Base-by-base conservation (phyloP, 192 early-diverging fungal species). In the Backusella macrospora region DNA sequence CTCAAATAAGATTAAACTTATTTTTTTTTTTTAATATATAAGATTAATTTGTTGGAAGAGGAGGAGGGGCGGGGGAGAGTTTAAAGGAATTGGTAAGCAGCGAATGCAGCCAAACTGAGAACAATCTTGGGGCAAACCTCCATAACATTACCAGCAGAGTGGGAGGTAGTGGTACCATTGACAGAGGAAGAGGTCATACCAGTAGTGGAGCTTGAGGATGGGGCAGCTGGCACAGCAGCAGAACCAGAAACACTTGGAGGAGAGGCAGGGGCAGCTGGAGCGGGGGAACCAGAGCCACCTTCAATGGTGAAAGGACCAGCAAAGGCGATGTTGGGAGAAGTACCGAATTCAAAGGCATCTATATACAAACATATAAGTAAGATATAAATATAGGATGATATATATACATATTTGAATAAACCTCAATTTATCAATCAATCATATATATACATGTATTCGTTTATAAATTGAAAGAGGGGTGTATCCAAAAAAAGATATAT, bases 231-330 rank as follows among this genome's bases (percentile, higher is more conserved):
- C 6, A 21, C 14, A 29, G 68, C 39, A 21, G 62, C 26, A 2
- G 29, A 34, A 1, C 29, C 29, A 34, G 29, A 34, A 47, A 18
- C 16, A 21, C 44, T 14, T 7, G 55, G 14, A 15, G 68, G 6
- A 38, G 68, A 37, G 12, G 69, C 37, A 15, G n/a, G 39, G 43
- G 40, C 37, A 43, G 65, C 43, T 8, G 68, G 2, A 15, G 69
- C 34, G 10, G 69, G 37, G 18, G 59, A 62, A 26, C 69, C 23
- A 26, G 62, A 44, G 23, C 67, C 78, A 44, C 69, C 76, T 46
- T 75, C 68, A 47, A 79, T 71, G 40, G 72, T 66, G 69, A 79
- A 79, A n/a, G 73, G 73, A 48, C 78, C 78, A 47, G 78, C 67
- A 70, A 71, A 79, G 45, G 73, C 73, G 3, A 79, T 29, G 16